Conservation (phyloP, 352 stramenopile genomes). For the Thalassiosira sp. region DNA sequence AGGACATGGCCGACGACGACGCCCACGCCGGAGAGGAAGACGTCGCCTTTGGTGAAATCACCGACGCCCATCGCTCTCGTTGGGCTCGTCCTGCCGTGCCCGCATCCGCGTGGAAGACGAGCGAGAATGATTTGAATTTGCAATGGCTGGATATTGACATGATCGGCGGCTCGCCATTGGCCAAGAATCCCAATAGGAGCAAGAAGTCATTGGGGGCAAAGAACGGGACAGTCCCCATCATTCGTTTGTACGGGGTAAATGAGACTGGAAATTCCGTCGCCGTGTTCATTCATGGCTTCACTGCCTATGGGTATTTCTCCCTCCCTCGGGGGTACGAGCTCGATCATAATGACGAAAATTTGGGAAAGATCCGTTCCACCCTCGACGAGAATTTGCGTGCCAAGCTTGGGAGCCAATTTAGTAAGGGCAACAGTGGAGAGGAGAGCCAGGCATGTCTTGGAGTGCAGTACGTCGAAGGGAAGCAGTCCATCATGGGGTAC, state of each 20-base stretch:
- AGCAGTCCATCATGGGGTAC: constrained; percentile 84
- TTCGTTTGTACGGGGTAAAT: constrained; percentile 96
- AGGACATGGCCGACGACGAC: constrained; percentile 13
- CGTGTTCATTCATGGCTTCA: constrained; percentile 96
- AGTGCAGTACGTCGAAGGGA: constrained; percentile 64
- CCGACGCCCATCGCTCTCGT: constrained; percentile 29
- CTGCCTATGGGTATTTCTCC: constrained; percentile 96
- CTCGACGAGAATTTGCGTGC: constrained; percentile 63
- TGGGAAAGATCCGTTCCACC: constrained; percentile 60
- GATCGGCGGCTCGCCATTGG: constrained; percentile 89
- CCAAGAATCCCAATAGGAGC: constrained; percentile 86
- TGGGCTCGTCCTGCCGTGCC: constrained; percentile 40
- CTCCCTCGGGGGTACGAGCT: constrained; percentile 79
- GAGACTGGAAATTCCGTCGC: constrained; percentile 93
- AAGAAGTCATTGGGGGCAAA: constrained; percentile 68
- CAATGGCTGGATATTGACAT: constrained; percentile 99
- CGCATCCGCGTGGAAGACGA: constrained; percentile 33
- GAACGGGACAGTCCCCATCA: constrained; percentile 86
- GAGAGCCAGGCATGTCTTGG: constrained; percentile 50
- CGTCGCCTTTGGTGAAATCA: constrained; percentile 35
- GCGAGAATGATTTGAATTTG: constrained; percentile 76
- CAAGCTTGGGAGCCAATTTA: constrained; percentile 68
- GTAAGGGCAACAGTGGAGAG: constrained; percentile 51
- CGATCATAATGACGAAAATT: constrained; percentile 56
- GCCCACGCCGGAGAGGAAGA: constrained; percentile 11